Evolutionary conservation across 805 yeast genomes (phyloP), one percentile per base, ranked within the genome.

Genomic region (Saccharomycopsis schoenii): DNA sequence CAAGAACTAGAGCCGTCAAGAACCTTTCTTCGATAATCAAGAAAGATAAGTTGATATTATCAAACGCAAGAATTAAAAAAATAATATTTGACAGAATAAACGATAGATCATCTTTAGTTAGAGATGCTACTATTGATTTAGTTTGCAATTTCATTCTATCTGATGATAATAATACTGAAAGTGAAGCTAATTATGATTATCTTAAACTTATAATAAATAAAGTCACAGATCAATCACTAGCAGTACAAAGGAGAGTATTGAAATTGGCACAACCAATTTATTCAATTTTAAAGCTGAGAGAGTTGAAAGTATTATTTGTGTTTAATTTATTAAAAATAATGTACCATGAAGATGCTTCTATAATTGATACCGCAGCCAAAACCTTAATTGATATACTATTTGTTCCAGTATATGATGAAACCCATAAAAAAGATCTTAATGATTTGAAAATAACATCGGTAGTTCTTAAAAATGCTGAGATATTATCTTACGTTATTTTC

Each of bases 41-140:
- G 8, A 76, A 76, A 36, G 86, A 87, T 57, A 77, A 83, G 0
- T 61, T 73, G 0, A 72, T 89, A 24, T 70, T 88, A 54, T 68
- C 76, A 0, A 72, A 79, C 1, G 78, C 83, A 0, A 72, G 73
- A 10, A 79, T 89, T 6, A 83, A 78, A 64, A 72, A 72, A 1
- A 76, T 87, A 0, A 74, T 90, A 1, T 73, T 82, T 1, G 73
- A 70, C 10, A 73, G 83, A 55, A 71, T 90, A 43, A 71, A 68
- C 4, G 93, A 87, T 63, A 68, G 79, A 0, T 87, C 90, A 1
- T 83, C 96, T 0, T 78, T 85, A 47, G 93, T 89, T 0, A 78
- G 90, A 61, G 91, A 86, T 66, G 89, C 96, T 0, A 85, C 85
- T 1, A 73, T 90, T 36, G 94, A 88, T 52, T 75, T 90, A 47